phyloP scores from a whole-genome alignment of 1,139 yeast genomes.

The Pichia sp. region DNA sequence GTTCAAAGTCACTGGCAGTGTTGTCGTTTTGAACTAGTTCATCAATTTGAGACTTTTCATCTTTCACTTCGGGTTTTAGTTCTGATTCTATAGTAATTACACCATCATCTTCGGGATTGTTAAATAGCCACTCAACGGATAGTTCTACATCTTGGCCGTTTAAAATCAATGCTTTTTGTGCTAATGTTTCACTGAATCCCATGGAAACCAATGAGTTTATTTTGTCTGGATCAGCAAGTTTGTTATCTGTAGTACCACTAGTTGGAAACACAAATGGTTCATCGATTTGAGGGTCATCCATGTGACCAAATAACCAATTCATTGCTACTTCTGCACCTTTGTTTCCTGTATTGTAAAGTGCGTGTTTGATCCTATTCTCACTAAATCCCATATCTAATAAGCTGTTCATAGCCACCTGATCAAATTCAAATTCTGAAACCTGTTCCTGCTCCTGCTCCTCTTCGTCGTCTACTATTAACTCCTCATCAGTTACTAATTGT shows the following conservation, averaged over 20 bases:
- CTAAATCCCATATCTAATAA: constrained; percentile 87
- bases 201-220: constrained; percentile 50
- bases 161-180: constrained; percentile 59
- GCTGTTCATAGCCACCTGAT: constrained; percentile 43
- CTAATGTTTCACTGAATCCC: constrained; percentile 66
- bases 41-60: constrained; percentile 2
- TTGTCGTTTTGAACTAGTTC: too few relatives aligned
- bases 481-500: constrained; percentile 32
- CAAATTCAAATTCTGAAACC: constrained; percentile 38
- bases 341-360: constrained; percentile 68
- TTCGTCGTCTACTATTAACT: constrained; percentile 32
- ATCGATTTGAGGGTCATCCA: constrained; percentile 79
- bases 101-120: constrained; percentile 64
- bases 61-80: constrained; percentile 12
- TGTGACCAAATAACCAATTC: constrained; percentile 85
- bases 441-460: constrained; percentile 21
- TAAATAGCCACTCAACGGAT: constrained; percentile 87
- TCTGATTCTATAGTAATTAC: constrained; percentile 20
- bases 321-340: constrained; percentile 65
- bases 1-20: constrained; percentile 30
- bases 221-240: constrained; percentile 30
- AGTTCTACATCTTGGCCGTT: constrained; percentile 56
- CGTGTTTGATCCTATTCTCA: constrained; percentile 54
- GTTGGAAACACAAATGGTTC: constrained; percentile 38
- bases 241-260: constrained; percentile 1